Conservation (phyloP, 2,329 filamentous ascomycete genomes). For the Blastomyces percursus region DNA sequence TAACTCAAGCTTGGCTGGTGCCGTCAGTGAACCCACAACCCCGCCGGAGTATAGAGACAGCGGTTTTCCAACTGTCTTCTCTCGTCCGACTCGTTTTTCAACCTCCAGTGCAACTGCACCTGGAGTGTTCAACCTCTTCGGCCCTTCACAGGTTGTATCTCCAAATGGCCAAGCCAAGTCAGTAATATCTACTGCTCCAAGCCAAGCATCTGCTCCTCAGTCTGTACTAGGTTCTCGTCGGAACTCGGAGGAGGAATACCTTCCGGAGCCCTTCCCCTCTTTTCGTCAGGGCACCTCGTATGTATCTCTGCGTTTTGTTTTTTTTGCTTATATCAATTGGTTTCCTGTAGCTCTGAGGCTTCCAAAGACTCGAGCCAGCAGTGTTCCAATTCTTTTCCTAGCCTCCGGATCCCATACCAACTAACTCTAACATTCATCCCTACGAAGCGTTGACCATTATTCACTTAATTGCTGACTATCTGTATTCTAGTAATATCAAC, state of each 20-base stretch:
- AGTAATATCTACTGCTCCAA: constrained; percentile 45
- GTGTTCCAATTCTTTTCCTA: too few relatives aligned
- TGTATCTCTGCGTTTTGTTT: constrained; percentile 37
- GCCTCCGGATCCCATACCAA: too few relatives aligned
- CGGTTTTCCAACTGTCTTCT: constrained; percentile 68
- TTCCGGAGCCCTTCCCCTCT: constrained; percentile 48
- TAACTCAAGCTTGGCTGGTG: constrained; percentile 46
- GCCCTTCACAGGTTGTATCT: constrained; percentile 60
- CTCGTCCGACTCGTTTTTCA: constrained; percentile 78
- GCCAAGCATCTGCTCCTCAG: constrained; percentile 59
- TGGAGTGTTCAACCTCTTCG: constrained; percentile 60
- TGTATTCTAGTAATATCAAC: constrained; percentile 53
- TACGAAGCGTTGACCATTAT: not conserved
- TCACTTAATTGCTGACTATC: not conserved
- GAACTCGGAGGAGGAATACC: constrained; percentile 80
- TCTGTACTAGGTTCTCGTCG: constrained; percentile 78
- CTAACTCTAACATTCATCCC: not conserved
- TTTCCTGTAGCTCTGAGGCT: too few relatives aligned
- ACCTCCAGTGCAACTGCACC: constrained; percentile 76
- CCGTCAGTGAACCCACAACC: constrained; percentile 90
- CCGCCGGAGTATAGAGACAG: constrained; percentile 81
- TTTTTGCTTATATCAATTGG: not conserved
- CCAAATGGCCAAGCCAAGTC: constrained; percentile 47
- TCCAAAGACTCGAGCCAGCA: too few relatives aligned
- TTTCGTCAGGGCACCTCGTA: constrained; percentile 68